These are phyloP conservation scores for Blepharisma undulans DNA, from an alignment of 169 alveolate species.

Conservation along the genomic window DNA sequence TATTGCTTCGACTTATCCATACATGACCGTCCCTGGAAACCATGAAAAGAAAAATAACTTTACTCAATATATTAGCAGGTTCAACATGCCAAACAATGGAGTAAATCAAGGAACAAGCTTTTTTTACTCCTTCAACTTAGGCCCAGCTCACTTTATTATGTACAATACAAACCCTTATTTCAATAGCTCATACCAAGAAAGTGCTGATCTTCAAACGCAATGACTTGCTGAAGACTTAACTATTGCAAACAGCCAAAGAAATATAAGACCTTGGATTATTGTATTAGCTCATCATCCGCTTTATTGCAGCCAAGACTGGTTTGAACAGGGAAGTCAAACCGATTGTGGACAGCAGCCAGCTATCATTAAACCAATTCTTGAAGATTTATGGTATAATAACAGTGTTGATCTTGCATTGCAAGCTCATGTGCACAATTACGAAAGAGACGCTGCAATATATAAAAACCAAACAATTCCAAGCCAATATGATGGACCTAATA, in stretches of 20 bases:
- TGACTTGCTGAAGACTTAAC: slow-evolving; percentile 9
- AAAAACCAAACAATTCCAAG: slow-evolving; percentile 27
- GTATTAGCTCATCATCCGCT: slow-evolving; percentile 29
- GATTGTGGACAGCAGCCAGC: slow-evolving; percentile 26
- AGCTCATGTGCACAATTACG: slow-evolving; percentile 39
- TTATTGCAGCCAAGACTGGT: slow-evolving; percentile 18
- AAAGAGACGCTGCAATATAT: slow-evolving; percentile 26
- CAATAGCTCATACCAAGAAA: neutral
- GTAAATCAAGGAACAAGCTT: slow-evolving; percentile 27
- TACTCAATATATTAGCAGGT: slow-evolving; percentile 3
- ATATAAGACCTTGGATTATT: slow-evolving; percentile 36
- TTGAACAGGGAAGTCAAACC: neutral
- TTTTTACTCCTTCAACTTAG: slow-evolving; percentile 14
- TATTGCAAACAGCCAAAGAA: slow-evolving; percentile 1
- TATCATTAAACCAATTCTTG: neutral
- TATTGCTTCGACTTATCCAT: neutral
- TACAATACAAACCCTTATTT: neutral
- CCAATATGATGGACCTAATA: neutral
- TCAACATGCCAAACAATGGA: slow-evolving; percentile 35
- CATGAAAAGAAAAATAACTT: slow-evolving; percentile 1
- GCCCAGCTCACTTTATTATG: slow-evolving; percentile 31
- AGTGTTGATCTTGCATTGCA: slow-evolving; percentile 27
- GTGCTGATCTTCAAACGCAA: neutral
- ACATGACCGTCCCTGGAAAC: slow-evolving; percentile 38
- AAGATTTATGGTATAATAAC: neutral